A percentile compares a stretch with the other conserved stretches of the same genome.
Conservation (phyloP, 257 asterid genomes). For the Ajuga chamaepitys region DNA sequence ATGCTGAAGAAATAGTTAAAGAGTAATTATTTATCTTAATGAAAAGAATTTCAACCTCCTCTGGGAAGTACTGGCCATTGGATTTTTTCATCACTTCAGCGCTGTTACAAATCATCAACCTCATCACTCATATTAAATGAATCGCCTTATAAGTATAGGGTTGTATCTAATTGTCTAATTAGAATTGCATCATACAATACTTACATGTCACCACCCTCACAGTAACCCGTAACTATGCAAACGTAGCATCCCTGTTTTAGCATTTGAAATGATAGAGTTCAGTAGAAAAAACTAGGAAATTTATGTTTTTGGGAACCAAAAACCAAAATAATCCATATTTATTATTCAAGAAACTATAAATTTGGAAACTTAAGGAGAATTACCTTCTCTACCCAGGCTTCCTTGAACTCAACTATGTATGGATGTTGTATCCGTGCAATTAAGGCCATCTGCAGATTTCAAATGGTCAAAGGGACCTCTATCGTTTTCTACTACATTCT, state of each 20-base stretch:
- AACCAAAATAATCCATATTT: neutral
- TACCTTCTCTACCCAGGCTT: constrained; percentile 99
- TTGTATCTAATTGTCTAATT: neutral
- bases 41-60: constrained; percentile 61
- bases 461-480: constrained; percentile 8
- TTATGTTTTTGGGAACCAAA: neutral
- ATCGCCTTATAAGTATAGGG: neutral
- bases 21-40: neutral
- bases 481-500: neutral
- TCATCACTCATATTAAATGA: neutral
- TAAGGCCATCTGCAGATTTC: constrained; percentile 77
- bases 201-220: constrained; percentile 99
- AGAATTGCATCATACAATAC: constrained; percentile 20
- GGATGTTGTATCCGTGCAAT: constrained; percentile 90
- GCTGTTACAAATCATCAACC: constrained; percentile 41
- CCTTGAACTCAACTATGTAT: constrained; percentile 89
- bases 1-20: neutral
- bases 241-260: constrained; percentile 88
- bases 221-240: constrained; percentile 95
- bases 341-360: neutral
- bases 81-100: constrained; percentile 92
- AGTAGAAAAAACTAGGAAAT: neutral
- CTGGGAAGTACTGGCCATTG: constrained; percentile 85
- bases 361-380: constrained; percentile 7
- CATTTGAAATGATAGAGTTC: constrained; percentile 18